Evolutionary conservation across 768 basidiomycete genomes (phyloP), one percentile per base, ranked within the genome.

Genomic region (Cytidiella melzeri): DNA sequence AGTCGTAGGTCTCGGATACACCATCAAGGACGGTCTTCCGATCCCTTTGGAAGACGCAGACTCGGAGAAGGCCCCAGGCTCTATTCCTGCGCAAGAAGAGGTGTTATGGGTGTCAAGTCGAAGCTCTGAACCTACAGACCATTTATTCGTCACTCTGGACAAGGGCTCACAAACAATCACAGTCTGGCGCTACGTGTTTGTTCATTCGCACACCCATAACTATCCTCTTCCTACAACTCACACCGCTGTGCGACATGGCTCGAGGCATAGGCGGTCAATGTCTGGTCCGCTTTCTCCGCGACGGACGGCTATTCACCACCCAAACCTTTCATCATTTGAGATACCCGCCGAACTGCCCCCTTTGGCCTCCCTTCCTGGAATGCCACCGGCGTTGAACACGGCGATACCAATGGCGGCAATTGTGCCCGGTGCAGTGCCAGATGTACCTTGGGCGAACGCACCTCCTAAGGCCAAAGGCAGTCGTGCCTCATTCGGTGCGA

Each of bases 121-220:
- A 15, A 67, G 65, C 19, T 66, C 69, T 19, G 67, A 70, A 28
- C 61, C 72, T 41, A 63, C 68, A 13, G 67, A 75, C 52, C 69
- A 81, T 27, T 60, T 85, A 4, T 52, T 81, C 6, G 73, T 86
- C 26, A 87, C 86, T 1, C 67, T 84, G 21, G 72, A 86, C 51
- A 61, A 70, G 5, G 76, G 77, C 45, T 76, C 69, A 44, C 69
- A 66, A 10, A 71, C 70, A 41, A 55, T 89, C 2, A 76, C 83
- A 1, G 64, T 89, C 36, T 91, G 88, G 87, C 75, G 84, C 23
- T 89, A 89, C 60, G 75, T 72, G 0, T 84, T 83, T 56, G 64
- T 83, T 51, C 79, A 78, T 53, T 80, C 79, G 15, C 9, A 80
- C 76, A 58, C 76, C 78, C 51, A 27, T 38, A 4, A 68, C 71